These are phyloP conservation scores for Aspergillus fischeri DNA, from an alignment of 2,329 filamentous ascomycete genomes.

Conservation along the genomic window DNA sequence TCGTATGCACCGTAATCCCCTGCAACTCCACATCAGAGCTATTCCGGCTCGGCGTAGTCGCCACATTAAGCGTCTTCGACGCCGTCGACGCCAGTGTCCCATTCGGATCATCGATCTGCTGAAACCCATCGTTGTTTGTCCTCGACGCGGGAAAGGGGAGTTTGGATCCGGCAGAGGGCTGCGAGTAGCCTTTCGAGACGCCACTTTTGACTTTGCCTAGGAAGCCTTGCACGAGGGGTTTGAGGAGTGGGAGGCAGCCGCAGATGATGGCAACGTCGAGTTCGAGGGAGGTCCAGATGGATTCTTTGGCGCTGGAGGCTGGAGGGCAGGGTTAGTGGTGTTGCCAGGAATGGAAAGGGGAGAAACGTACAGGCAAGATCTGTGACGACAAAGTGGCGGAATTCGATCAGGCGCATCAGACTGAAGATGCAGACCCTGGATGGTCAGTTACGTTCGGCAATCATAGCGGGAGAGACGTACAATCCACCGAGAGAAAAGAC, in stretches of 20 bases:
- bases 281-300: conserved; percentile 19
- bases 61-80: neutral
- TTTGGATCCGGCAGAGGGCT: neutral
- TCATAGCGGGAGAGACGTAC: no score
- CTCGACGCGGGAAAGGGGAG: conserved; percentile 1
- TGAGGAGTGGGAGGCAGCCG: conserved; percentile 16
- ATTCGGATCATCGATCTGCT: conserved; percentile 3
- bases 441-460: neutral
- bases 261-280: conserved; percentile 19
- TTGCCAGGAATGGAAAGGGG: neutral
- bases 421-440: conserved; percentile 20
- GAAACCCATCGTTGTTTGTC: conserved; percentile 5
- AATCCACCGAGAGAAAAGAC: conserved; percentile 11
- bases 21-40: conserved; percentile 7
- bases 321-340: neutral
- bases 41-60: neutral
- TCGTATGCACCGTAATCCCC: conserved; percentile 5
- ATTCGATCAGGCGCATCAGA: conserved; percentile 11
- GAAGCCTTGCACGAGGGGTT: conserved; percentile 11
- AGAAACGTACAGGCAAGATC: conserved; percentile 8
- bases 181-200: conserved; percentile 5
- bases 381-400: conserved; percentile 6
- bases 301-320: conserved; percentile 20
- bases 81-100: neutral
- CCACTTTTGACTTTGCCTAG: conserved; percentile 5